phyloP scores from a whole-genome alignment of 1,139 yeast genomes.

The Geotrichum carabidarum region DNA sequence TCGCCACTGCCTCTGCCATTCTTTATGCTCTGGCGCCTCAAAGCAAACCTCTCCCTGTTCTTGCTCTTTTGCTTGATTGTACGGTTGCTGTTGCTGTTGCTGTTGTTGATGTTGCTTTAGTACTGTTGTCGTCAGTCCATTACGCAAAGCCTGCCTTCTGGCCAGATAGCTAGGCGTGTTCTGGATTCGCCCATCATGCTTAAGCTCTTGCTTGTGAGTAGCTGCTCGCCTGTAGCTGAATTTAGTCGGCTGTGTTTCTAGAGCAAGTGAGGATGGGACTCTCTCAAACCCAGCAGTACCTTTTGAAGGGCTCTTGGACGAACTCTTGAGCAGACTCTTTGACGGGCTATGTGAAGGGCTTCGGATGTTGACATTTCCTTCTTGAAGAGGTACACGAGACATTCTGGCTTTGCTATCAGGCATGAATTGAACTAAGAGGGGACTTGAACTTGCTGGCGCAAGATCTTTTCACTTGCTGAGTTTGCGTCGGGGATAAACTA shows the following conservation, averaged over 20 bases:
- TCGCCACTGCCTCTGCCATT: slow-evolving; percentile 82
- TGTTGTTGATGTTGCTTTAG: slow-evolving; percentile 5
- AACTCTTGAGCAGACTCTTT: slow-evolving; percentile 2
- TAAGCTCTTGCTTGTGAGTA: slow-evolving; percentile 1
- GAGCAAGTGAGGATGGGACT: slow-evolving; percentile 12
- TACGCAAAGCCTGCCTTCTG: slow-evolving; percentile 7
- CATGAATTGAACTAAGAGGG: not conserved
- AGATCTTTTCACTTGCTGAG: too few relatives aligned
- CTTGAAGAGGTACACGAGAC: slow-evolving; percentile 15
- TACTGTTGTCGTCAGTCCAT: slow-evolving; percentile 1
- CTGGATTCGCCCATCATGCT: not conserved
- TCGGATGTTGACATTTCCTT: slow-evolving; percentile 11
- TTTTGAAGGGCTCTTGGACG: not conserved
- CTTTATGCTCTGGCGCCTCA: slow-evolving; percentile 24
- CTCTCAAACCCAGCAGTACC: not conserved
- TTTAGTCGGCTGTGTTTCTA: slow-evolving; percentile 13
- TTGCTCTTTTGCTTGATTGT: slow-evolving; percentile 3
- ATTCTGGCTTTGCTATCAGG: slow-evolving; percentile 4
- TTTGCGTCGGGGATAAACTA: too few relatives aligned
- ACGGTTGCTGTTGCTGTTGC: slow-evolving; percentile 2
- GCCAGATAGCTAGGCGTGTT: not conserved
- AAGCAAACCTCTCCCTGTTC: slow-evolving; percentile 19
- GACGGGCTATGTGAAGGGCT: slow-evolving; percentile 7
- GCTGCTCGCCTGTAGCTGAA: slow-evolving; percentile 9
- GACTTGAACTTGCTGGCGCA: too few relatives aligned